A percentile compares a stretch with the other conserved stretches of the same genome.
Conservation (phyloP, 1,139 yeast species). For the Yamadazyma epiphylla region DNA sequence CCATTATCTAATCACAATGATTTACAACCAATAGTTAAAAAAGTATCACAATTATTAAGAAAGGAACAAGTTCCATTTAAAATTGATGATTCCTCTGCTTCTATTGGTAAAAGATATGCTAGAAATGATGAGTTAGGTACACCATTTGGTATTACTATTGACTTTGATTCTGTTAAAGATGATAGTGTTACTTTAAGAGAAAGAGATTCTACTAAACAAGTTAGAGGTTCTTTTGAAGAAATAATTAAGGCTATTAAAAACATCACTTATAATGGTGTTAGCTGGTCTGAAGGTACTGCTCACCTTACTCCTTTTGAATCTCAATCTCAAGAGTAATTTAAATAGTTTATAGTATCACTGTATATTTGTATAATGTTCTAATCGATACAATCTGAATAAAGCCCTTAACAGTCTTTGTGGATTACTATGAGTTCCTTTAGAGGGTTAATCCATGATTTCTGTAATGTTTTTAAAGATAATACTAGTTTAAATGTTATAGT, state of each 20-base stretch:
- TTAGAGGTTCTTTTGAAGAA: conserved; percentile 83
- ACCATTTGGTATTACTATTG: conserved; percentile 97
- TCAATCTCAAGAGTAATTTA: conserved; percentile 26
- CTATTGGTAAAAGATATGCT: conserved; percentile 97
- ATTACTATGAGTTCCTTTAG: too few relatives aligned
- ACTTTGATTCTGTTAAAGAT: conserved; percentile 90
- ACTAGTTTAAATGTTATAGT: background rate
- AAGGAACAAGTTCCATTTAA: conserved; percentile 86
- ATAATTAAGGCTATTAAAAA: conserved; percentile 75
- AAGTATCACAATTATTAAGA: conserved; percentile 69
- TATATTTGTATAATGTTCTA: too few relatives aligned
- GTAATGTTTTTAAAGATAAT: background rate
- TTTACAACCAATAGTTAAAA: conserved; percentile 70
- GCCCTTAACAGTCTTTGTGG: too few relatives aligned
- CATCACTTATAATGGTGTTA: conserved; percentile 66
- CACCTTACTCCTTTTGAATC: conserved; percentile 60
- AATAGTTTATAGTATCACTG: too few relatives aligned
- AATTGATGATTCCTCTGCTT: conserved; percentile 95
- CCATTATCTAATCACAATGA: conserved; percentile 87
- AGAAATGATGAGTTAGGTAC: conserved; percentile 99
- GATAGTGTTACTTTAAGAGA: conserved; percentile 93
- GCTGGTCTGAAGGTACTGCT: conserved; percentile 87
- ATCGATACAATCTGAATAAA: too few relatives aligned
- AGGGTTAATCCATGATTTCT: too few relatives aligned
- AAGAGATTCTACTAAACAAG: conserved; percentile 96